These are phyloP conservation scores for Verticillium nubilum DNA, from an alignment of 2,329 filamentous ascomycete species.

Conservation along the genomic window DNA sequence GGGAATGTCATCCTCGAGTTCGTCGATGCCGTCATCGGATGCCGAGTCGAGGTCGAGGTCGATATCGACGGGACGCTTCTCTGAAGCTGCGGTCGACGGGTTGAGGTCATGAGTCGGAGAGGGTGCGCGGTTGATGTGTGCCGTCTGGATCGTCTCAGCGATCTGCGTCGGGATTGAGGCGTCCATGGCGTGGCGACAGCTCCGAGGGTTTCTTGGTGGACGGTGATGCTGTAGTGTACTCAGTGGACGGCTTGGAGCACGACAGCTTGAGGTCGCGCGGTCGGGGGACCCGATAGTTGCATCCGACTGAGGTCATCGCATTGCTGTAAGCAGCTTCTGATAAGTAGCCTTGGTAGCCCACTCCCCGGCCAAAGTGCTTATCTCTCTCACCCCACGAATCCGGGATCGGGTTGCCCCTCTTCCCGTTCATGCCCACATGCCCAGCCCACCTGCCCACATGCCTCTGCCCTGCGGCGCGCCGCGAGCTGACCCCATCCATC, in stretches of 20 bases:
- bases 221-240: neutral
- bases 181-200: constrained; percentile 41
- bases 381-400: neutral
- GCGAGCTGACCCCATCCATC: neutral
- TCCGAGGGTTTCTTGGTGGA: neutral
- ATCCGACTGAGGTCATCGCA: neutral
- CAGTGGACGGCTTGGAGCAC: neutral
- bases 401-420: neutral
- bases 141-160: constrained; percentile 75
- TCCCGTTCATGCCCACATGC: neutral
- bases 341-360: neutral
- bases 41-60: constrained; percentile 33
- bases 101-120: constrained; percentile 72
- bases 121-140: constrained; percentile 68
- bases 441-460: neutral
- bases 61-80: constrained; percentile 48
- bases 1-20: constrained; percentile 63
- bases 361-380: neutral
- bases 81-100: constrained; percentile 68
- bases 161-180: constrained; percentile 59
- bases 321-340: neutral
- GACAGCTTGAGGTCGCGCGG: neutral
- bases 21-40: constrained; percentile 33
- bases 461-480: neutral
- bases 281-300: neutral